Percentiles rank a stretch among this genome's conserved stretches.
These are phyloP conservation scores for Apiospora phragmitis DNA, from an alignment of 2,329 filamentous ascomycete species.

Conservation along the genomic window DNA sequence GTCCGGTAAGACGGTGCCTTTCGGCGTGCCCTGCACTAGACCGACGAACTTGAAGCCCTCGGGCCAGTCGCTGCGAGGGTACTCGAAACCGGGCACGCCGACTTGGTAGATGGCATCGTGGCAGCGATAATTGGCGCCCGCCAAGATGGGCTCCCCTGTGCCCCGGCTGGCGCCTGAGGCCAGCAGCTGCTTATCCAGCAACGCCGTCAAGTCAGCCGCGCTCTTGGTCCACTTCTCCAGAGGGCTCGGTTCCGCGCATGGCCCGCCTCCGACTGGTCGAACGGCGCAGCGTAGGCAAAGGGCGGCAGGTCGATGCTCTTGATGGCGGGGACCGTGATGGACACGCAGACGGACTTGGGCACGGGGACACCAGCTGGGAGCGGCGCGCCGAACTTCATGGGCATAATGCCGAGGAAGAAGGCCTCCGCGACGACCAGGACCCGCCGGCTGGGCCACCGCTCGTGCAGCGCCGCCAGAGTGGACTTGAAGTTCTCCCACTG, in stretches of 20 bases:
- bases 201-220: slow-evolving; percentile 24
- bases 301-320: slow-evolving; percentile 36
- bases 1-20: slow-evolving; percentile 14
- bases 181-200: slow-evolving; percentile 29
- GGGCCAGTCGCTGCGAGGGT: slow-evolving; percentile 39
- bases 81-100: slow-evolving; percentile 39
- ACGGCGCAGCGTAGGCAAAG: slow-evolving; percentile 30
- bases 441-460: slow-evolving; percentile 17
- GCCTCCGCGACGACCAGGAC: slow-evolving; percentile 34
- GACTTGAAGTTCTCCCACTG: slow-evolving; percentile 34
- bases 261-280: slow-evolving; percentile 29
- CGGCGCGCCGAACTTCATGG: slow-evolving; percentile 31
- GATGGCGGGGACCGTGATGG: slow-evolving; percentile 38
- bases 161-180: slow-evolving; percentile 28
- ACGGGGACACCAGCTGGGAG: slow-evolving; percentile 22
- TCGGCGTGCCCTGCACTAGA: slow-evolving; percentile 29
- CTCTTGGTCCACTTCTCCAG: slow-evolving; percentile 31
- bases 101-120: slow-evolving; percentile 37
- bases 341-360: slow-evolving; percentile 33
- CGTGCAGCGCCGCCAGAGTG: slow-evolving; percentile 26
- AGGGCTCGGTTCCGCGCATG: slow-evolving; percentile 23
- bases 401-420: slow-evolving; percentile 37
- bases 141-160: slow-evolving; percentile 27
- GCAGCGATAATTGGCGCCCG: slow-evolving; percentile 36
- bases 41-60: slow-evolving; percentile 35